Conservation (phyloP, 768 basidiomycete genomes). For the Leucogyrophana mollusca region DNA sequence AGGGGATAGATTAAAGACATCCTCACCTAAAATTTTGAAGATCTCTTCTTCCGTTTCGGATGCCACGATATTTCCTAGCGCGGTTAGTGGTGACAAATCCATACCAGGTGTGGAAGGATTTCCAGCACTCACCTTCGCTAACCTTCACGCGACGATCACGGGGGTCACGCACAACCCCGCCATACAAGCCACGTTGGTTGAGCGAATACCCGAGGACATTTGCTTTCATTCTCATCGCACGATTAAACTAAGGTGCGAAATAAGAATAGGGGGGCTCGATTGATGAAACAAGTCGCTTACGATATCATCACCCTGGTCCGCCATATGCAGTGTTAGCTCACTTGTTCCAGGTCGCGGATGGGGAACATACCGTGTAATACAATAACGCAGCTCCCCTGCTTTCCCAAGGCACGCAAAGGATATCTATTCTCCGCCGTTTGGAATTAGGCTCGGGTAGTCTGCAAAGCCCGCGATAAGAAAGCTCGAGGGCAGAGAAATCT, state of each 20-base stretch:
- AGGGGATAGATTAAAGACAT: too few relatives aligned
- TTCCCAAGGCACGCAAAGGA: constrained; percentile 78
- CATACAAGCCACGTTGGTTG: constrained; percentile 83
- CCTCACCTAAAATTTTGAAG: constrained; percentile 63
- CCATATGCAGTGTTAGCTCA: constrained; percentile 1
- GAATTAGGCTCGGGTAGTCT: constrained; percentile 45
- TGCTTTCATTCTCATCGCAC: constrained; percentile 84
- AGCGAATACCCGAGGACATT: constrained; percentile 77
- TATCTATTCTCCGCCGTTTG: constrained; percentile 76
- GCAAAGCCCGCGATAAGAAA: constrained; percentile 82
- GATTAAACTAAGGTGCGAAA: constrained; percentile 67
- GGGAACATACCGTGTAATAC: constrained; percentile 78
- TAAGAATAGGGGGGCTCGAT: background rate
- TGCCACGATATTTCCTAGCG: constrained; percentile 64
- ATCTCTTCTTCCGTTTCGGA: constrained; percentile 88
- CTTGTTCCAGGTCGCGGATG: background rate
- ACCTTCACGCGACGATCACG: constrained; percentile 59
- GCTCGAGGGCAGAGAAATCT: constrained; percentile 66
- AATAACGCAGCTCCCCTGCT: constrained; percentile 81
- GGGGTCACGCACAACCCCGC: constrained; percentile 70
- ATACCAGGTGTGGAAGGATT: background rate
- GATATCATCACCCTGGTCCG: constrained; percentile 80
- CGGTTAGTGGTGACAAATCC: background rate
- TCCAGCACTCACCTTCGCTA: constrained; percentile 47
- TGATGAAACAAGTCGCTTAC: constrained; percentile 41